Evolutionary conservation across 225 moss, liverwort and hornwort species (phyloP).

Genomic region (Pseudoscleropodium purum): DNA sequence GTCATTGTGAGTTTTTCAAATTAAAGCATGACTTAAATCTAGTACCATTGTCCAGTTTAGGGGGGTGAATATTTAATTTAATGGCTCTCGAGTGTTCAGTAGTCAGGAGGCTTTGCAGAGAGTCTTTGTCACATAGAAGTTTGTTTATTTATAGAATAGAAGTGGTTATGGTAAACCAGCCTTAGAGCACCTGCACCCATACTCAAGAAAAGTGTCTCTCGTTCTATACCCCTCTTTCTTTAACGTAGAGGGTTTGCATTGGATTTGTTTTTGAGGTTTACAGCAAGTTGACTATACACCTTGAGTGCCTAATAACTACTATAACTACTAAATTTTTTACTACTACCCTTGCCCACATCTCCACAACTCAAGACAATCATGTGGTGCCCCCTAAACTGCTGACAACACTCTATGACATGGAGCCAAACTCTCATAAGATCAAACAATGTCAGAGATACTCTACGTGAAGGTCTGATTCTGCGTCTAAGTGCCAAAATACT

Average conservation of each 20-base stretch:
- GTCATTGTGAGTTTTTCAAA: neutral
- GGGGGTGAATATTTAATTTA: neutral
- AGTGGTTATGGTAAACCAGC: too few relatives aligned
- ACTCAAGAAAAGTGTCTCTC: neutral
- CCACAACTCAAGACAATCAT: neutral
- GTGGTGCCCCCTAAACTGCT: fast-evolving
- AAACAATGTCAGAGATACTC: neutral
- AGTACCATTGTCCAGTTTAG: neutral
- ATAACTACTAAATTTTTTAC: too few relatives aligned
- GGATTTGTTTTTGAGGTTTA: neutral
- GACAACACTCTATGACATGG: neutral
- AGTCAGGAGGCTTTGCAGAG: neutral
- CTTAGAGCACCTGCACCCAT: neutral
- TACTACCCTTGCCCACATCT: neutral
- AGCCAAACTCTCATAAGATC: neutral
- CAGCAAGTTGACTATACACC: too few relatives aligned
- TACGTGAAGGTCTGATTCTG: too few relatives aligned
- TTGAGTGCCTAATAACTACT: too few relatives aligned
- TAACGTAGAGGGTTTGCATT: fast-evolving
- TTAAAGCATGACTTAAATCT: neutral
- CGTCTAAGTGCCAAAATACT: too few relatives aligned
- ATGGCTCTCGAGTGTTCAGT: neutral
- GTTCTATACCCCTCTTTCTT: too few relatives aligned
- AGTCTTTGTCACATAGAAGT: neutral
- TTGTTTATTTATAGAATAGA: neutral